Base-by-base conservation (phyloP, 345 rosid genomes). In the Arabis hirsuta region DNA sequence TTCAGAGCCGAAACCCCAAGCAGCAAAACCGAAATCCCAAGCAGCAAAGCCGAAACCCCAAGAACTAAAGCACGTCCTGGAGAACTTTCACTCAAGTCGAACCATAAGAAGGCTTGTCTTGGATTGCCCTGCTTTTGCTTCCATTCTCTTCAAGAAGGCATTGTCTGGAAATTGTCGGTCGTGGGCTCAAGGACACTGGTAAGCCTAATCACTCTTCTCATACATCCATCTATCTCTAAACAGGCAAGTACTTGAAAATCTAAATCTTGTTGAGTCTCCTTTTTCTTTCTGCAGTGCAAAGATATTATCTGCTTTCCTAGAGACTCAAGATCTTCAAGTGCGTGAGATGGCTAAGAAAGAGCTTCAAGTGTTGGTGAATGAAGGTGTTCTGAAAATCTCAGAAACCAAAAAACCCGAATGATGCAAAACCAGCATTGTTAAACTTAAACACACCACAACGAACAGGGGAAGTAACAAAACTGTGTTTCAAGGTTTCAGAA, bases 171-270 rank as follows among this genome's bases (percentile, higher is more conserved):
- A 86, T 20, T 83, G 86, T 67, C 59, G 73, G 46, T 50, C 32
- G 2, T 91, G 95, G 95, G 90, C 93, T 43, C 82, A 83, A 64
- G 98, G 97, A 76, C 93, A 91, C 89, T 83, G 98, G 99, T 91
- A 53, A 79, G 79, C 62, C 56, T 12, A 41, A 9, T 57, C 26
- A 36, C 4, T 31, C 36, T 64, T 26, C 39, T 60, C 67, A 20
- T 11, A 9, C 4, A 36, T 12, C 14, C 48, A 20, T 22, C 43
- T 45, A 39, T 65, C 16, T 61, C 13, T 45, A 32, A 55, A 7
- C 24, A 76, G 27, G 14, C 53, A 41, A 47, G 32, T 48, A 29
- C 36, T 47, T 64, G 46, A 32, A 50, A 50, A 65, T 32, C 43
- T 57, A 8, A 24, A 29, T 52, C n/a, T 75, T 45, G 31, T 46